phyloP scores from a whole-genome alignment of 805 yeast species.

The Blastobotrys robertii region DNA sequence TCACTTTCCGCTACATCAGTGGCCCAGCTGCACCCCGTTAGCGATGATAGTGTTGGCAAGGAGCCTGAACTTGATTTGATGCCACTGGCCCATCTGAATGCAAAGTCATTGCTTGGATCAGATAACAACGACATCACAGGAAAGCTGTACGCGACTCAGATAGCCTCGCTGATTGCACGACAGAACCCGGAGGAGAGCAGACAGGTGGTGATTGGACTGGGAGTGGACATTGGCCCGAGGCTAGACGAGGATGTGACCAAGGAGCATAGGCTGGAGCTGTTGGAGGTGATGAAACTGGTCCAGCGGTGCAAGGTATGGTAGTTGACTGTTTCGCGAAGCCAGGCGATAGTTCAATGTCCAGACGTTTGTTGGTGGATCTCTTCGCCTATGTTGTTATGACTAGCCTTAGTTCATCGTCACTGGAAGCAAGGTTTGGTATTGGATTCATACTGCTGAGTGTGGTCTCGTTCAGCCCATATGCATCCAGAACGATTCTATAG shows the following conservation, averaged over 20 bases:
- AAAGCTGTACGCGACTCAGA: slow-evolving; percentile 22
- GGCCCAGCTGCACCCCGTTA: slow-evolving; percentile 3
- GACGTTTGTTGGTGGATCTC: not conserved
- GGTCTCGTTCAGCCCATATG: too few relatives aligned
- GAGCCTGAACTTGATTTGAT: slow-evolving; percentile 9
- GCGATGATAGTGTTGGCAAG: slow-evolving; percentile 1
- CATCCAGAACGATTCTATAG: too few relatives aligned
- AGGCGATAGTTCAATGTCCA: not conserved
- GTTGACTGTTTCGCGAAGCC: not conserved
- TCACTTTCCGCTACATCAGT: slow-evolving; percentile 12
- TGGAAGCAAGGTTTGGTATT: too few relatives aligned
- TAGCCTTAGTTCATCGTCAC: too few relatives aligned
- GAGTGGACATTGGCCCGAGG: slow-evolving; percentile 19
- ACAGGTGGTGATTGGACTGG: slow-evolving; percentile 25
- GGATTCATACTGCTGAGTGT: too few relatives aligned
- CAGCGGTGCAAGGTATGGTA: slow-evolving; percentile 25
- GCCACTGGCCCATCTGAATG: slow-evolving; percentile 19
- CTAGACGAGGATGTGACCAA: slow-evolving; percentile 15
- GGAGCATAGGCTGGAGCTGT: slow-evolving; percentile 22
- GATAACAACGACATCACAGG: slow-evolving; percentile 19
- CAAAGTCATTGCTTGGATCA: slow-evolving; percentile 16
- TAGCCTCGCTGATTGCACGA: slow-evolving; percentile 24
- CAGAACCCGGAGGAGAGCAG: slow-evolving; percentile 26
- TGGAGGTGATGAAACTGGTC: slow-evolving; percentile 22
- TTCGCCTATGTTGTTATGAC: too few relatives aligned